These are phyloP conservation scores for Orychophragmus violaceus DNA, from an alignment of 345 rosid species.

Conservation along the genomic window DNA sequence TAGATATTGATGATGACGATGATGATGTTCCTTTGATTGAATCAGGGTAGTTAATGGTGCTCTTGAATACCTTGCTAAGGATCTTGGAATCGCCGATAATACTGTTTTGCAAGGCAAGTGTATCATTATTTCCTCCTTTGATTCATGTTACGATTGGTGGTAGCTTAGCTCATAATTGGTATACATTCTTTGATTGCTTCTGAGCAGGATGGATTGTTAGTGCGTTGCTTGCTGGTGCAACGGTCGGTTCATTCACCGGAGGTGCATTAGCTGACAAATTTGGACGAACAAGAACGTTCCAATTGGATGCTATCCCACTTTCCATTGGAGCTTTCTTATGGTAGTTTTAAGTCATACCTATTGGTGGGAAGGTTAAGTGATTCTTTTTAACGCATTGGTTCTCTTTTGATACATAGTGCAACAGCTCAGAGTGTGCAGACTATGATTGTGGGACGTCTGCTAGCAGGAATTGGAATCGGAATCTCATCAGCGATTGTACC, in stretches of 20 bases:
- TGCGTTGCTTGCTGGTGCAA: slow-evolving; percentile 94
- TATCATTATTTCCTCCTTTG: too few species aligned
- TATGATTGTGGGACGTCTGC: slow-evolving; percentile 93
- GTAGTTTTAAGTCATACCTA: slow-evolving; percentile 33
- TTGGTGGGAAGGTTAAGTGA: not conserved
- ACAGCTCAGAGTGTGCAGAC: slow-evolving; percentile 85
- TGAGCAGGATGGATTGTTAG: slow-evolving; percentile 95
- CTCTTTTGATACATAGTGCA: slow-evolving; percentile 45
- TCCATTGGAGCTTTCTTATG: slow-evolving; percentile 77
- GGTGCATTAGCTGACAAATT: slow-evolving; percentile 92
- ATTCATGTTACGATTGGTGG: not conserved
- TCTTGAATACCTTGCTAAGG: slow-evolving; percentile 89
- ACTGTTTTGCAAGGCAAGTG: slow-evolving; percentile 73
- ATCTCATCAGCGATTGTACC: slow-evolving; percentile 96
- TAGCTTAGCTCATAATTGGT: slow-evolving; percentile 2
- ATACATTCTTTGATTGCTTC: not conserved
- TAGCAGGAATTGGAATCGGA: slow-evolving; percentile 97
- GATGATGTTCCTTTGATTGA: not conserved
- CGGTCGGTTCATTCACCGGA: slow-evolving; percentile 92
- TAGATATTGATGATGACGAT: not conserved
- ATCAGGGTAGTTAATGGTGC: slow-evolving; percentile 94
- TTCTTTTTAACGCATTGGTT: slow-evolving; percentile 9
- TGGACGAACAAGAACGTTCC: slow-evolving; percentile 90
- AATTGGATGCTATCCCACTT: slow-evolving; percentile 91
- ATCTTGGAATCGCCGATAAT: slow-evolving; percentile 88